A percentile compares a stretch with the other conserved stretches of the same genome.
Conservation (phyloP, 805 yeast genomes). For the Schwanniomyces vanrijiae region DNA sequence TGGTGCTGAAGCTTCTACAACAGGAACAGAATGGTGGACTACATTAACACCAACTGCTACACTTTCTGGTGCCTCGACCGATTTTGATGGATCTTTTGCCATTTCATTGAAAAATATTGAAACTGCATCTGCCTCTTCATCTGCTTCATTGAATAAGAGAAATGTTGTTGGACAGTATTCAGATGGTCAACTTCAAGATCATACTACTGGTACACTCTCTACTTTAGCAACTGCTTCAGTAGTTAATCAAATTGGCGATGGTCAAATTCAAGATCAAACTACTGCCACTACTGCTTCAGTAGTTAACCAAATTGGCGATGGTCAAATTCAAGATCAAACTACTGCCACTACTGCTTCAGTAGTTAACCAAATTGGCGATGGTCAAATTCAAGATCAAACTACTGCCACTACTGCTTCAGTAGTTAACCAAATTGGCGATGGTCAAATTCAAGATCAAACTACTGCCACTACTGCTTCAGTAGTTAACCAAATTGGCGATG, state of each 20-base stretch:
- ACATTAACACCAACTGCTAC: constrained; percentile 31
- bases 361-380: constrained; percentile 31
- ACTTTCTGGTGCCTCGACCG: constrained; percentile 23
- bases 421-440: constrained; percentile 34
- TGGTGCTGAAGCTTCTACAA: neutral
- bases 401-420: constrained; percentile 21
- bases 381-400: constrained; percentile 32
- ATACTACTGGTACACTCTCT: constrained; percentile 15
- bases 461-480: constrained; percentile 19
- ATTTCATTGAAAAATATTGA: constrained; percentile 26
- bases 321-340: constrained; percentile 41
- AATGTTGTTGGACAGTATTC: constrained; percentile 21
- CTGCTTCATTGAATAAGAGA: constrained; percentile 11
- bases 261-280: constrained; percentile 41
- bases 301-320: constrained; percentile 46
- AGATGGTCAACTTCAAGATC: constrained; percentile 37
- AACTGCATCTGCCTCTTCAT: constrained; percentile 21
- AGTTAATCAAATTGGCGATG: constrained; percentile 46
- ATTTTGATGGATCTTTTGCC: constrained; percentile 31
- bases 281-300: constrained; percentile 7
- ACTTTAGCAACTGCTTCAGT: constrained; percentile 21
- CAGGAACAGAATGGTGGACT: constrained; percentile 20
- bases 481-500: constrained; percentile 39
- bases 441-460: constrained; percentile 41
- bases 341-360: constrained; percentile 18